A percentile compares a stretch with the other conserved stretches of the same genome.
These are phyloP conservation scores for Starmerella cellae DNA, from an alignment of 805 yeast species.

Conservation along the genomic window DNA sequence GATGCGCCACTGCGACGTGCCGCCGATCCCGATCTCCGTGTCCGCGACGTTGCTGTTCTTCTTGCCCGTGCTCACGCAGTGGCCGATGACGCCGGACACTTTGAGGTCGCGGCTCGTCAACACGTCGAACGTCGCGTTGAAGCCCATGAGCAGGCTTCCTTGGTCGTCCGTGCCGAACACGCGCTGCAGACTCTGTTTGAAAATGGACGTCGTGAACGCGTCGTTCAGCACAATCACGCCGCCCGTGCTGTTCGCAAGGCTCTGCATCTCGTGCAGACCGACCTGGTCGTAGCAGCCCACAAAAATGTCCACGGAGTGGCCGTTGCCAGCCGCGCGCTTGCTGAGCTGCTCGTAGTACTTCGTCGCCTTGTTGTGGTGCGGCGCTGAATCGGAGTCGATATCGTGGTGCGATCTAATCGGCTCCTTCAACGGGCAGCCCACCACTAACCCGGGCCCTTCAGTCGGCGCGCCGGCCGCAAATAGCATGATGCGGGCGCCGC, in stretches of 20 bases:
- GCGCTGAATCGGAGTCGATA: constrained; percentile 79
- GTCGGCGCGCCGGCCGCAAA: constrained; percentile 96
- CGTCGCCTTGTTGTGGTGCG: constrained; percentile 73
- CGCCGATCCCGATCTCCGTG: constrained; percentile 87
- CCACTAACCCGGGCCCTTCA: constrained; percentile 86
- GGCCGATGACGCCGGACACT: constrained; percentile 87
- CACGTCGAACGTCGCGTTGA: constrained; percentile 78
- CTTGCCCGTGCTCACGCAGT: constrained; percentile 56
- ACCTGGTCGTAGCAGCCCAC: constrained; percentile 95
- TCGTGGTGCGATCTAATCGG: constrained; percentile 97
- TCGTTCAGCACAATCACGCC: constrained; percentile 81
- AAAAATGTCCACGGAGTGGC: constrained; percentile 77
- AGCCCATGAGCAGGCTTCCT: constrained; percentile 77
- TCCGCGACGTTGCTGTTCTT: constrained; percentile 67
- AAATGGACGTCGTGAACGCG: constrained; percentile 87
- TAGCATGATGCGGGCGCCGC: constrained; percentile 78
- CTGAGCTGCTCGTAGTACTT: constrained; percentile 69
- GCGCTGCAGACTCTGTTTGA: constrained; percentile 81
- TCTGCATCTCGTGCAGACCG: constrained; percentile 88
- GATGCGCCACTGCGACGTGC: constrained; percentile 78
- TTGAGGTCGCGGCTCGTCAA: constrained; percentile 78
- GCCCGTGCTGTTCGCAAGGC: constrained; percentile 72
- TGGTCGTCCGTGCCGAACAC: constrained; percentile 77
- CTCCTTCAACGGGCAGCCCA: constrained; percentile 79
- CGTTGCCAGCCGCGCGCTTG: constrained; percentile 52